Evolutionary conservation across 1,284 basidiomycete species (phyloP).

Genomic region (Naganishia sp.): DNA sequence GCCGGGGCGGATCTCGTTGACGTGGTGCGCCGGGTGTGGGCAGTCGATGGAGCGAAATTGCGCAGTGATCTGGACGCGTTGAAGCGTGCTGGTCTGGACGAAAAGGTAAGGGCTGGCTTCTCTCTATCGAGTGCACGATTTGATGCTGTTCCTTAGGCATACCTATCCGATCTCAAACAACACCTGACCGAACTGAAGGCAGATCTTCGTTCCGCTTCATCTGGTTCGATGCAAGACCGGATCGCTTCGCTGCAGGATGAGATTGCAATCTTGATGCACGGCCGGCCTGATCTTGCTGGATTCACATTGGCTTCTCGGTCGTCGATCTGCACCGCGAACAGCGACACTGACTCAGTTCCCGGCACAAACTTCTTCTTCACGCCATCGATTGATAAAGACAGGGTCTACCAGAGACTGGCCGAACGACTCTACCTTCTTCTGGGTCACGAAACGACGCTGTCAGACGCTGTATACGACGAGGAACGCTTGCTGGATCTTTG

Average conservation of each 20-base stretch:
- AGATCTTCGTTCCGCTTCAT: constrained; percentile 23
- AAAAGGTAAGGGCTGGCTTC: constrained; percentile 41
- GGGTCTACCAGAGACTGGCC: constrained; percentile 23
- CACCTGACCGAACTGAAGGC: constrained; percentile 36
- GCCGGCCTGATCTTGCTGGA: constrained; percentile 30
- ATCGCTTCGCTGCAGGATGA: constrained; percentile 26
- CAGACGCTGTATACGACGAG: constrained; percentile 29
- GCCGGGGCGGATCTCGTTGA: constrained; percentile 26
- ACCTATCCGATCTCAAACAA: constrained; percentile 47
- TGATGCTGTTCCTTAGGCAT: constrained; percentile 36
- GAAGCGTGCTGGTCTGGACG: constrained; percentile 39
- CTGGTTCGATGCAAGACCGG: constrained; percentile 16
- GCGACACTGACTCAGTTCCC: constrained; percentile 1
- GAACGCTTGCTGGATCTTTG: constrained; percentile 48
- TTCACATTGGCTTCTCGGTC: constrained; percentile 15
- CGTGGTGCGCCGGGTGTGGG: constrained; percentile 41
- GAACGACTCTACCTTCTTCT: constrained; percentile 17
- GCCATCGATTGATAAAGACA: constrained; percentile 21
- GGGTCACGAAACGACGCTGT: constrained; percentile 15
- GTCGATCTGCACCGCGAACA: constrained; percentile 1
- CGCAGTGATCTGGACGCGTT: constrained; percentile 44
- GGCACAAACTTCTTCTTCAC: constrained; percentile 24
- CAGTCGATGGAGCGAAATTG: constrained; percentile 38
- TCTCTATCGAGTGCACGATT: background rate
- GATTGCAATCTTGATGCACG: constrained; percentile 29